Conservation (phyloP, 352 stramenopile species). For the Globisporangium lucens region DNA sequence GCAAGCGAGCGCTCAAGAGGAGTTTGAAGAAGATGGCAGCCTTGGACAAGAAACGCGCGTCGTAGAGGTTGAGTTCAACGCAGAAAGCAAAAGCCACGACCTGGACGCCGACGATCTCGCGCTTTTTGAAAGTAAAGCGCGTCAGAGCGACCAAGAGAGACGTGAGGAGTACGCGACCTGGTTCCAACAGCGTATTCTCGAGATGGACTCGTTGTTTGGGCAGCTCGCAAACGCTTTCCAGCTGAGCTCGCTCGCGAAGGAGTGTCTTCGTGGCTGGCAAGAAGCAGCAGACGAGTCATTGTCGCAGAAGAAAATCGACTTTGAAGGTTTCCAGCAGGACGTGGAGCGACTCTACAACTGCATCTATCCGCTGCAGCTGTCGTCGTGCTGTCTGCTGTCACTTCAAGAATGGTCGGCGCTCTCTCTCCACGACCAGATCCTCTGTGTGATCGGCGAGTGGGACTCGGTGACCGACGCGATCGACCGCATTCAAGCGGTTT, state of each 20-base stretch:
- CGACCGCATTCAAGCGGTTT: conserved; percentile 44
- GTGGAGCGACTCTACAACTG: conserved; percentile 63
- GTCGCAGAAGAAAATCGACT: conserved; percentile 22
- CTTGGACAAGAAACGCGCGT: neutral
- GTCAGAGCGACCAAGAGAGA: conserved; percentile 22
- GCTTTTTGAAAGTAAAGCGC: conserved; percentile 32
- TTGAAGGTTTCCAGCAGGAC: conserved; percentile 47
- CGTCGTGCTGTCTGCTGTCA: conserved; percentile 34
- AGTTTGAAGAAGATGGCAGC: neutral
- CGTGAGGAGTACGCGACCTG: conserved; percentile 37
- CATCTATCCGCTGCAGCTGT: conserved; percentile 42
- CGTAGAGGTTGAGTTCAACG: conserved; percentile 24
- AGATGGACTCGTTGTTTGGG: conserved; percentile 57
- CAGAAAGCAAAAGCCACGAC: conserved; percentile 44
- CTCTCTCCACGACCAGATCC: conserved; percentile 58
- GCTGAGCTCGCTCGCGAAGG: conserved; percentile 33
- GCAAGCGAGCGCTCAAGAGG: conserved; percentile 2
- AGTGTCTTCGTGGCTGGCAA: conserved; percentile 29
- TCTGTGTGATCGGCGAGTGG: conserved; percentile 36
- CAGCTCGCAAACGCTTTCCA: conserved; percentile 49
- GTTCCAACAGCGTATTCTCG: conserved; percentile 50
- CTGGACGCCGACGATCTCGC: conserved; percentile 34
- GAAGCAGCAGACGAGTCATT: conserved; percentile 9
- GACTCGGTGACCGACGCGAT: conserved; percentile 23
- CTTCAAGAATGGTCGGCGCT: conserved; percentile 55